Evolutionary conservation across 257 asterid genomes (phyloP).

Genomic region (Phtheirospermum japonicum): DNA sequence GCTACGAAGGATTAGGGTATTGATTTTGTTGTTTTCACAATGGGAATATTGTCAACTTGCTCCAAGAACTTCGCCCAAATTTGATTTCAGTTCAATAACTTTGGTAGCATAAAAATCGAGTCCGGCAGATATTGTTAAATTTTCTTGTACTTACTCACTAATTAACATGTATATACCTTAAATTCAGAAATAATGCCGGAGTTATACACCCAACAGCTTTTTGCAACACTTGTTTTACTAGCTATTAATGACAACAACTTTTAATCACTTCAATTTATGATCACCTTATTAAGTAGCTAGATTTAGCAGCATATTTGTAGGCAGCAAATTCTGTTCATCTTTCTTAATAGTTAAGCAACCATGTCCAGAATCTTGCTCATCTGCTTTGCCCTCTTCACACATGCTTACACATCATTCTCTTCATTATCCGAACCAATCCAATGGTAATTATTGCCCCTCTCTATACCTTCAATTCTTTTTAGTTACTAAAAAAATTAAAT

Average conservation of each 20-base stretch:
- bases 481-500: neutral
- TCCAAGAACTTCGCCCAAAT: no score
- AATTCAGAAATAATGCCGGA: neutral
- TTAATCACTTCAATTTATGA: slow-evolving; percentile 35
- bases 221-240: slow-evolving; percentile 33
- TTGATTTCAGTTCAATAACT: no score
- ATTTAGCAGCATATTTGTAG: no score
- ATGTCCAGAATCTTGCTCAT: slow-evolving; percentile 32
- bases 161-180: no score
- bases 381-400: slow-evolving; percentile 25
- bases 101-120: no score
- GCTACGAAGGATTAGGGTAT: no score
- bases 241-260: slow-evolving; percentile 45
- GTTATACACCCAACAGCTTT: slow-evolving; percentile 32
- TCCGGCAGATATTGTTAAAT: no score
- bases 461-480: neutral
- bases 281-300: slow-evolving; percentile 17
- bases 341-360: slow-evolving; percentile 11
- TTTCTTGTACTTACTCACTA: no score
- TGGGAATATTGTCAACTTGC: no score
- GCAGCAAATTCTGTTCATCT: slow-evolving; percentile 8
- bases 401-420: neutral
- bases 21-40: no score
- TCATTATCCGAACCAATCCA: slow-evolving; percentile 24
- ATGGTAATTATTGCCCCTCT: no score